Evolutionary conservation across 768 basidiomycete species (phyloP), one percentile per base, ranked within the genome.

Genomic region (Flagelloscypha sp.): DNA sequence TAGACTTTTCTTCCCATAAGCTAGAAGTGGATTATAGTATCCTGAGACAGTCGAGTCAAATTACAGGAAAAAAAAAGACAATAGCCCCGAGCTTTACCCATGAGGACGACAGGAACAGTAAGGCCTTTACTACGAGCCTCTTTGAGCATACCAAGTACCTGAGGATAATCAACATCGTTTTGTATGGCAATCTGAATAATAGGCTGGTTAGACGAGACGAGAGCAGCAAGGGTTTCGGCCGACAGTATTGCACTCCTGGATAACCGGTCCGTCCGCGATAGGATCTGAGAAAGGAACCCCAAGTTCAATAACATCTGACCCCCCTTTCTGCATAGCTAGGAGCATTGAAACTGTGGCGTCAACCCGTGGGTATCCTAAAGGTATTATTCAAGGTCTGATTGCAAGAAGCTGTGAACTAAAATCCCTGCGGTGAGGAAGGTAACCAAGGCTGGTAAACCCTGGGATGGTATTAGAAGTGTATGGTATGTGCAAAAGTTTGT

Each of bases 211-310:
- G 17, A 30, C 22, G 12, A n/a, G 10, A 7, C 9, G 21, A 33
- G 27, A 37, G 54, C 9, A 50, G 37, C 27, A 37, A 24, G 6
- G 19, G n/a, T 13, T 33, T 27, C 30, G n/a, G 65, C 79, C 44
- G 41, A 90, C 94, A n/a, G 84, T 86, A 56, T 97, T 98, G 9
- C 86, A 73, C 42, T 82, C 83, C 53, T 99, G 94, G 42, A 99
- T 95, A 3, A 77, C 79, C 17, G 86, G 87, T 0, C 94, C 94
- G 60, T 99, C 94, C 2, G 90, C 93, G 47, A 90, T 87, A 13
- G 93, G 94, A 62, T 97, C 94, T 36, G 87, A 93, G 65, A 94
- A 97, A 0, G 93, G 90, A 19, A 97, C 73, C 12, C 94, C 94
- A 12, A 99, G 72, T 57, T 99, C 94, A 42, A 98, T 92, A 41